Percentiles rank a stretch among this genome's conserved stretches.
Conservation (phyloP, 1,139 yeast species). For the Debaryomyces nepalensis region DNA sequence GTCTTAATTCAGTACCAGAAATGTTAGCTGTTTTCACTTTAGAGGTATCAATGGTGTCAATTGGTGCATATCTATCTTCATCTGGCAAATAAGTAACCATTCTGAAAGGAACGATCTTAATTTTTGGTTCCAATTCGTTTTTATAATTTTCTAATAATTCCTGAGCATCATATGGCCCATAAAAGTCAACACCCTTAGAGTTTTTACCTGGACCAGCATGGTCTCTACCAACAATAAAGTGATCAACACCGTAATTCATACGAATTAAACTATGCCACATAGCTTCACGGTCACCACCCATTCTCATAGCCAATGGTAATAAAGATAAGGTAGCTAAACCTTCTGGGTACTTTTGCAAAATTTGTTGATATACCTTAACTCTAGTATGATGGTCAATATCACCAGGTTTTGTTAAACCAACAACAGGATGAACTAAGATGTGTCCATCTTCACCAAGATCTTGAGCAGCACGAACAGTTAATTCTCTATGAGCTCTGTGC, state of each 20-base stretch:
- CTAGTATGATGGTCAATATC: conserved; percentile 98
- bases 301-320: conserved; percentile 95
- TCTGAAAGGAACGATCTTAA: conserved; percentile 94
- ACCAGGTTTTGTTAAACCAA: conserved; percentile 96
- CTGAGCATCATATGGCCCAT: conserved; percentile 98
- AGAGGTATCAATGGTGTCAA: conserved; percentile 79
- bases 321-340: conserved; percentile 90
- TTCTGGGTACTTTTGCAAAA: conserved; percentile 88
- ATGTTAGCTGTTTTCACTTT: conserved; percentile 86
- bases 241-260: conserved; percentile 95
- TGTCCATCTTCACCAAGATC: conserved; percentile 56
- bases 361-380: conserved; percentile 91
- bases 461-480: conserved; percentile 90
- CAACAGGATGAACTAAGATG: conserved; percentile 93
- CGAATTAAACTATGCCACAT: conserved; percentile 98
- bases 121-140: conserved; percentile 67
- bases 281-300: conserved; percentile 99
- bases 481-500: conserved; percentile 97
- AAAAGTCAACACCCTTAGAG: conserved; percentile 91
- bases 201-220: conserved; percentile 98
- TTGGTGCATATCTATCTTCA: conserved; percentile 93
- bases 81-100: conserved; percentile 97
- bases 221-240: conserved; percentile 96
- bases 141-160: conserved; percentile 76
- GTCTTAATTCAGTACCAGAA: conserved; percentile 93